These are phyloP conservation scores for Cladosporium austrohemisphaericum DNA, from an alignment of 2,329 filamentous ascomycete species.

Conservation along the genomic window DNA sequence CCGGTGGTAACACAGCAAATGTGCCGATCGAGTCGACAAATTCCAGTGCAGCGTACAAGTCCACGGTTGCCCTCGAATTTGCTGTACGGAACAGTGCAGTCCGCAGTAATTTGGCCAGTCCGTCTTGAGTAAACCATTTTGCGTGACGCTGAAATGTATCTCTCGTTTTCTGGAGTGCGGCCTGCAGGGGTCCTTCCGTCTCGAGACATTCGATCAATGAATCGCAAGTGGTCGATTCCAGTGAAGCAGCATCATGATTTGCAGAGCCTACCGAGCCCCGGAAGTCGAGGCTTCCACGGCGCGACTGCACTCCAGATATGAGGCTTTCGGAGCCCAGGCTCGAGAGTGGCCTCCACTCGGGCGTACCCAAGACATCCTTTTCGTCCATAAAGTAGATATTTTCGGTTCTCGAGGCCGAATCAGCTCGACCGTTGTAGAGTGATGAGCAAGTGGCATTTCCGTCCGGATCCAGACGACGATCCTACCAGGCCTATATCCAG, in stretches of 20 bases:
- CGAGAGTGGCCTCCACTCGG: conserved; percentile 29
- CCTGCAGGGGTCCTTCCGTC: conserved; percentile 9
- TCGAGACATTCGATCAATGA: conserved; percentile 2
- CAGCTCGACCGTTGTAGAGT: not conserved
- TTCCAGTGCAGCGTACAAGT: conserved; percentile 27
- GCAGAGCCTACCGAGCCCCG: not conserved
- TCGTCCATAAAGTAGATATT: conserved; percentile 24
- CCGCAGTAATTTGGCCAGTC: conserved; percentile 23
- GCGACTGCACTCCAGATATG: not conserved
- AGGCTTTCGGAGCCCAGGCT: conserved; percentile 18
- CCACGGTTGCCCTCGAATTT: conserved; percentile 27
- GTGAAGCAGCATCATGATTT: not conserved
- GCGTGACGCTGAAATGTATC: conserved; percentile 28
- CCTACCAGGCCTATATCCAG: not conserved
- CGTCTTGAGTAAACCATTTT: conserved; percentile 30
- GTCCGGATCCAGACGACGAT: conserved; percentile 1
- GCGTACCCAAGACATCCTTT: conserved; percentile 24
- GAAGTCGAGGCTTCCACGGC: conserved; percentile 4
- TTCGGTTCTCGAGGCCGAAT: not conserved
- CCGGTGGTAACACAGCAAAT: conserved; percentile 26
- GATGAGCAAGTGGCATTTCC: conserved; percentile 6
- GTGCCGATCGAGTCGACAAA: conserved; percentile 30
- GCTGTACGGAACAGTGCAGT: conserved; percentile 25
- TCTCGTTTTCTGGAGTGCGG: conserved; percentile 23
- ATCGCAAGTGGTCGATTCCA: conserved; percentile 7